phyloP scores from a whole-genome alignment of 1,284 basidiomycete genomes.

The Schizophyllum amplum region DNA sequence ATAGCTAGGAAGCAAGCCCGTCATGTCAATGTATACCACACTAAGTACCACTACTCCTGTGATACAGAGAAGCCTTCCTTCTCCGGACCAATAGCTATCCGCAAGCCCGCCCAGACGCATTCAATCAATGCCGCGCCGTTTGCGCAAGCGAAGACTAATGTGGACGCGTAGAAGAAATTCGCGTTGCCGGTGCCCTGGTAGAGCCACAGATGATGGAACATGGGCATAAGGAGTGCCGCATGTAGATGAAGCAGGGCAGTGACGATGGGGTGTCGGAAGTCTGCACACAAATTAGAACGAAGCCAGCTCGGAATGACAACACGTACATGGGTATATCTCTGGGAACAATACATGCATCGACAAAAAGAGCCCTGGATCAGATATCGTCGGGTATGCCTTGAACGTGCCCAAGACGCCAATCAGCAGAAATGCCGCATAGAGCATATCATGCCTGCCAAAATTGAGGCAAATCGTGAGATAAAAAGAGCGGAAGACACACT shows the following conservation, averaged over 20 bases:
- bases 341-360: slow-evolving; percentile 79
- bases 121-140: slow-evolving; percentile 82
- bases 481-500: slow-evolving; percentile 36
- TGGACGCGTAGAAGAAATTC: slow-evolving; percentile 97
- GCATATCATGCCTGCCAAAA: slow-evolving; percentile 66
- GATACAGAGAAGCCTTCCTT: slow-evolving; percentile 45
- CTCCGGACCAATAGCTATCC: slow-evolving; percentile 56
- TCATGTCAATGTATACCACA: too few relatives aligned
- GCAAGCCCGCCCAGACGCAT: slow-evolving; percentile 70
- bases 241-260: slow-evolving; percentile 82
- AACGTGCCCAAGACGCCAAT: slow-evolving; percentile 77
- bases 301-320: background rate
- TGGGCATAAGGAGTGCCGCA: slow-evolving; percentile 78
- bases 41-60: slow-evolving; percentile 36
- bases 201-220: slow-evolving; percentile 92
- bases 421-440: slow-evolving; percentile 76
- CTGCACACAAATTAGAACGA: slow-evolving; percentile 32
- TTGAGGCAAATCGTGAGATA: background rate
- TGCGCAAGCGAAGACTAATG: slow-evolving; percentile 86
- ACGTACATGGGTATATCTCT: slow-evolving; percentile 76
- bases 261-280: slow-evolving; percentile 83
- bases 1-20: too few relatives aligned
- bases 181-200: slow-evolving; percentile 91
- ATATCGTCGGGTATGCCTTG: slow-evolving; percentile 89
- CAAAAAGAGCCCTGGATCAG: slow-evolving; percentile 83